These are phyloP conservation scores for Eragrostis nindensis DNA, from an alignment of 176 grass and related monocot genomes.

Conservation along the genomic window DNA sequence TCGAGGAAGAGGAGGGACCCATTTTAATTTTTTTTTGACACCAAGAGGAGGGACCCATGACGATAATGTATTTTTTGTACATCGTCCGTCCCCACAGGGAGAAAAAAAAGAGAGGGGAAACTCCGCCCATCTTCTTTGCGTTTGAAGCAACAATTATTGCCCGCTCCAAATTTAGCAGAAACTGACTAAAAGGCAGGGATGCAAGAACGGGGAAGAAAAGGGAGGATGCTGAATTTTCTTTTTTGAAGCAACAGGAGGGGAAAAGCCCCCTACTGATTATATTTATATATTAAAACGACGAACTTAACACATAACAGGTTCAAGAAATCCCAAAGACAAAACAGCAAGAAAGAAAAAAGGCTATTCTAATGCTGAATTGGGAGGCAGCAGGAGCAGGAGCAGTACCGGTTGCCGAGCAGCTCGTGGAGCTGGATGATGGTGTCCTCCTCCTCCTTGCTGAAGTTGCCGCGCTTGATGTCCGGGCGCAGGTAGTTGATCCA, in stretches of 20 bases:
- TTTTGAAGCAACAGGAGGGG: constrained; percentile 35
- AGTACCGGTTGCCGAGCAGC: constrained; percentile 80
- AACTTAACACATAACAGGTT: too few relatives aligned
- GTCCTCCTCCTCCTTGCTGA: constrained; percentile 79
- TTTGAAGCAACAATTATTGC: constrained; percentile 40
- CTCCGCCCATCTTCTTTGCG: not conserved
- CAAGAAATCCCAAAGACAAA: too few relatives aligned
- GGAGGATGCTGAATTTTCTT: not conserved
- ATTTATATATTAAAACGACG: too few relatives aligned
- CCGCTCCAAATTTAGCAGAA: not conserved
- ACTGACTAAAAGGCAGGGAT: not conserved
- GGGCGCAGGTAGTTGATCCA: constrained; percentile 94
- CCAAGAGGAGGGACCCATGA: not conserved
- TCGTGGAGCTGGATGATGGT: constrained; percentile 73
- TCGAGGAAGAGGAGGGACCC: constrained; percentile 18
- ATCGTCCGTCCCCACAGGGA: not conserved
- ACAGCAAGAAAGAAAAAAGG: too few relatives aligned
- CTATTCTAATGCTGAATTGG: too few relatives aligned
- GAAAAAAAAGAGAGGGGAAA: not conserved
- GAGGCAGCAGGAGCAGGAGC: too few relatives aligned
- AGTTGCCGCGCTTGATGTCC: constrained; percentile 91
- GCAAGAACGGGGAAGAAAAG: not conserved
- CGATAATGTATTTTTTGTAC: constrained; percentile 38
- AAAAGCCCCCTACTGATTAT: too few relatives aligned
- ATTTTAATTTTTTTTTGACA: too few relatives aligned